Conservation (phyloP, 2,329 filamentous ascomycete species). For the Hypoxylon sp. region DNA sequence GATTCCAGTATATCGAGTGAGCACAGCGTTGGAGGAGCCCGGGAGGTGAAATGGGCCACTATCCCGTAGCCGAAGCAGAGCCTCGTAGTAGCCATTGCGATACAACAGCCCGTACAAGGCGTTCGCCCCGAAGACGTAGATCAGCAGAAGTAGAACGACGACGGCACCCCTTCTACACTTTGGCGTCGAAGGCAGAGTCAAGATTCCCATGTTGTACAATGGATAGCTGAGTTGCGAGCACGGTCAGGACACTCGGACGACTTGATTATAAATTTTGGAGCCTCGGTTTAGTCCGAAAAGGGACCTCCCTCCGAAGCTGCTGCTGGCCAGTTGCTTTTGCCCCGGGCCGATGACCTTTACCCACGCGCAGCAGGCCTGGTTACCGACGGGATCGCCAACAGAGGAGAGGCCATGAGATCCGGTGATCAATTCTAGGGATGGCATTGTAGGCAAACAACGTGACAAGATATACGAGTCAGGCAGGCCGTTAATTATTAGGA, state of each 20-base stretch:
- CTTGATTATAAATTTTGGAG: constrained; percentile 5
- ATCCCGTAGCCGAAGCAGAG: constrained; percentile 26
- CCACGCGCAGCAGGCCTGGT: constrained; percentile 15
- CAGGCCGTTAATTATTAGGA: constrained; percentile 5
- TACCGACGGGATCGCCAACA: constrained; percentile 11
- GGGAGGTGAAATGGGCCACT: constrained; percentile 30
- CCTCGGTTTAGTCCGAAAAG: constrained; percentile 6
- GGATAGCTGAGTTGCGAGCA: neutral
- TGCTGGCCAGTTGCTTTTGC: constrained; percentile 12
- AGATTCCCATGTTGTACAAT: constrained; percentile 12
- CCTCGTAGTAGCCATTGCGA: constrained; percentile 30
- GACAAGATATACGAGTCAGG: constrained; percentile 8
- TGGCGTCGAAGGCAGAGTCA: constrained; percentile 3
- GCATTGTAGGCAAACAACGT: constrained; percentile 5
- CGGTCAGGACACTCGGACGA: constrained; percentile 6
- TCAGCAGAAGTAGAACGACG: constrained; percentile 19
- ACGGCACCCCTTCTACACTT: constrained; percentile 19
- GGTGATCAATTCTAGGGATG: constrained; percentile 5
- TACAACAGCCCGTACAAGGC: constrained; percentile 28
- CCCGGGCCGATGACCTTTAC: constrained; percentile 12
- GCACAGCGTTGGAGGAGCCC: constrained; percentile 27
- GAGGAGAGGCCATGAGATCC: constrained; percentile 17
- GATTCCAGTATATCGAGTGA: constrained; percentile 29
- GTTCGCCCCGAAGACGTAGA: constrained; percentile 25
- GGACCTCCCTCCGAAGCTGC: constrained; percentile 9